Conservation (phyloP, 2,329 filamentous ascomycete species). For the Verticillium zaregamsianum region DNA sequence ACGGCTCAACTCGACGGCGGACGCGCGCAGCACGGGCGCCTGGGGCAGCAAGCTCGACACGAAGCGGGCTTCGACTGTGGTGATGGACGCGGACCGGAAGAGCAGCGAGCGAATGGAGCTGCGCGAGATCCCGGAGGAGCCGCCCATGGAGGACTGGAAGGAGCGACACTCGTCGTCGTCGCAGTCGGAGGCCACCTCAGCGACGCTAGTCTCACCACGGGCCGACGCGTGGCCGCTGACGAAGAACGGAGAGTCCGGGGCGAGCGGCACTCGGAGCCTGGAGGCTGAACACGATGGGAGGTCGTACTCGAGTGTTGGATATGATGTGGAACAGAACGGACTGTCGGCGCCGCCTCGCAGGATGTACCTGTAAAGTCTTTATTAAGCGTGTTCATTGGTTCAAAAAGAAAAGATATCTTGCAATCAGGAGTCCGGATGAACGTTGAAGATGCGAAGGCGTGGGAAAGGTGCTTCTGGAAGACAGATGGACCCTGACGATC, state of each 20-base stretch:
- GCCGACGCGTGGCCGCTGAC: background rate
- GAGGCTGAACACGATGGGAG: background rate
- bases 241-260: background rate
- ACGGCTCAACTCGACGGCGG: conserved; percentile 10
- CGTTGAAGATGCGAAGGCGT: background rate
- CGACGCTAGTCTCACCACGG: background rate
- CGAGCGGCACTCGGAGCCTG: background rate
- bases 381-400: background rate
- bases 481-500: background rate
- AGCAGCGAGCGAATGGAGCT: conserved; percentile 11
- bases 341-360: background rate
- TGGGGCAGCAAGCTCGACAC: conserved; percentile 10
- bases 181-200: background rate
- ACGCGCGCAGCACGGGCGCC: conserved; percentile 8
- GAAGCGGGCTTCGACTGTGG: conserved; percentile 5
- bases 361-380: background rate
- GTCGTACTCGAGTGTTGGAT: background rate
- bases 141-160: conserved; percentile 1
- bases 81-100: conserved; percentile 4
- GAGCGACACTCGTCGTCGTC: background rate
- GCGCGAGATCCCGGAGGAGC: conserved; percentile 10
- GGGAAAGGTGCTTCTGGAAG: background rate
- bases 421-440: background rate
- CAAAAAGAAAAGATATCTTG: background rate
- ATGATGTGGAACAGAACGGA: background rate